phyloP scores from a whole-genome alignment of 208 protist genomes.

The Novymonas esmeraldas region DNA sequence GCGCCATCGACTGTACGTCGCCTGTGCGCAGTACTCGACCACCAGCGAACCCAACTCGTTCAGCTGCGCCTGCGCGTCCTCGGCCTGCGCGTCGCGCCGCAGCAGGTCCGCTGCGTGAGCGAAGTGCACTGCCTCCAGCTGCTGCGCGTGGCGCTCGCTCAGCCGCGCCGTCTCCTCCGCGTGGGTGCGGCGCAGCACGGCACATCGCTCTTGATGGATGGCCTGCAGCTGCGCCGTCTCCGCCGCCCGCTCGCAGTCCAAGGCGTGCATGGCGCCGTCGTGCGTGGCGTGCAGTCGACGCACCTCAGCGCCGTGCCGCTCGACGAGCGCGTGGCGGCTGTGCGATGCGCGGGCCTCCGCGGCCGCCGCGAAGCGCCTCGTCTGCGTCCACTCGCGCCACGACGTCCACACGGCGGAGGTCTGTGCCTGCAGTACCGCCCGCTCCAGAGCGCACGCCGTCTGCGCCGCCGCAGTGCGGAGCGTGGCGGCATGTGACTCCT shows the following conservation, averaged over 20 bases:
- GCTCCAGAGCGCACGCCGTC: constrained; percentile 15
- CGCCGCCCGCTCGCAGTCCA: constrained; percentile 11
- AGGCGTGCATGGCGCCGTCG: constrained; percentile 4
- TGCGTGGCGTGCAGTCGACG: constrained; percentile 6
- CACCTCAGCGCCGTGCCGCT: constrained; percentile 16
- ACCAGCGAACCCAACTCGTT: constrained; percentile 27
- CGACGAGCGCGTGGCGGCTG: neutral
- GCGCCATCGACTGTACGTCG: constrained; percentile 40
- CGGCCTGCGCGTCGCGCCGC: neutral
- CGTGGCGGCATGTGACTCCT: neutral
- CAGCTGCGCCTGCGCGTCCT: constrained; percentile 6
- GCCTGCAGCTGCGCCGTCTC: constrained; percentile 25
- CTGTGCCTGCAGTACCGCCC: constrained; percentile 13
- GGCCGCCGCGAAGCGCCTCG: neutral
- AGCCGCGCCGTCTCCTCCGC: constrained; percentile 17
- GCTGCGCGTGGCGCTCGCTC: constrained; percentile 5
- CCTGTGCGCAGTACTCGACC: constrained; percentile 52
- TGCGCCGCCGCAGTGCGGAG: neutral
- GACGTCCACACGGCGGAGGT: neutral
- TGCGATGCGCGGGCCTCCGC: neutral
- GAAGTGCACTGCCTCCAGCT: constrained; percentile 1
- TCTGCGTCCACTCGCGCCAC: constrained; percentile 13
- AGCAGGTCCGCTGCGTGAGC: neutral
- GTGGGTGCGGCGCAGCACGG: constrained; percentile 15
- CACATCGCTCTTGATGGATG: constrained; percentile 28